Evolutionary conservation across 2,329 filamentous ascomycete species (phyloP).

Genomic region (Nigrospora sphaerica): DNA sequence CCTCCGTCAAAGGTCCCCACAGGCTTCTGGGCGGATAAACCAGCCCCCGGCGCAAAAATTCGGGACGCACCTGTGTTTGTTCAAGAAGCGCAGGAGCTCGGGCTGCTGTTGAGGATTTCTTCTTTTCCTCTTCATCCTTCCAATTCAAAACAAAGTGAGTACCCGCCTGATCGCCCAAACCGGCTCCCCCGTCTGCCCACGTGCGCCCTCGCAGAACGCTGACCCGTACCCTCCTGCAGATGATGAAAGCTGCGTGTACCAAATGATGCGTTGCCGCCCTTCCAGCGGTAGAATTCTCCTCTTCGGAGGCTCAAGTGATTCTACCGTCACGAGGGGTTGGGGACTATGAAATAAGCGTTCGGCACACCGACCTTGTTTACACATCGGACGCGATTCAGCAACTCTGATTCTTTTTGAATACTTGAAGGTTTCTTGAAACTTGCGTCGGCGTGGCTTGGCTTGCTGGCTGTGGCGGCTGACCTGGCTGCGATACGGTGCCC

Average conservation of each 20-base stretch:
- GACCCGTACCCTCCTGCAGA: constrained; percentile 47
- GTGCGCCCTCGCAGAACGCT: constrained; percentile 6
- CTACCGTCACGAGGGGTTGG: constrained; percentile 55
- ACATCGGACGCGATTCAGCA: constrained; percentile 94
- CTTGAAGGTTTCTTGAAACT: constrained; percentile 14
- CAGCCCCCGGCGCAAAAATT: too few relatives aligned
- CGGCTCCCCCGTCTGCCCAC: constrained; percentile 1
- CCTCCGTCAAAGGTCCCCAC: too few relatives aligned
- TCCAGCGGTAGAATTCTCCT: constrained; percentile 75
- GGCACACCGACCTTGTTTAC: constrained; percentile 98
- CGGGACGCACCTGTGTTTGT: too few relatives aligned
- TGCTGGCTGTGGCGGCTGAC: too few relatives aligned
- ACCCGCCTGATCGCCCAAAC: constrained; percentile 4
- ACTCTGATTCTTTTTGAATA: constrained; percentile 68
- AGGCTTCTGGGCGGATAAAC: too few relatives aligned
- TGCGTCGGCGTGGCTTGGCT: not conserved
- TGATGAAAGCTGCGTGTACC: constrained; percentile 99
- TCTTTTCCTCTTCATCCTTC: constrained; percentile 80
- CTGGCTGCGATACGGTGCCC: too few relatives aligned
- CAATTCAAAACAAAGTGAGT: constrained; percentile 97
- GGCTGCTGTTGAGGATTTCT: constrained; percentile 16
- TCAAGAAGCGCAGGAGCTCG: not conserved
- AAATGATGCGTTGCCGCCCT: constrained; percentile 72
- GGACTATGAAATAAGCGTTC: constrained; percentile 96
- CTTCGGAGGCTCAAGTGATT: constrained; percentile 84